Base-by-base conservation (phyloP, 208 protist species). In the Leishmania tropica region DNA sequence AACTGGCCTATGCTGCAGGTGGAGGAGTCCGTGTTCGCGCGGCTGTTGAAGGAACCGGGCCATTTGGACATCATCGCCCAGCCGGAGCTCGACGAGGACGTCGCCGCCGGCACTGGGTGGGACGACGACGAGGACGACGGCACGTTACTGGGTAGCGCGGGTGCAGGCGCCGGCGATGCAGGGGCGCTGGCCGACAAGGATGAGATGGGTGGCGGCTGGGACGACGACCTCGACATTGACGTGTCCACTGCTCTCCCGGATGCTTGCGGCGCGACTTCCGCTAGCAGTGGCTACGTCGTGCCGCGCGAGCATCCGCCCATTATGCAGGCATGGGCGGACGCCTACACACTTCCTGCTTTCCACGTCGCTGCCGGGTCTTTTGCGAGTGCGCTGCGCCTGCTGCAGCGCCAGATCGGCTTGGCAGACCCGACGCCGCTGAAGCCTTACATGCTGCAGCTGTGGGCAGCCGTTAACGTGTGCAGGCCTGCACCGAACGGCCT, bases 301-400 rank as follows among this genome's bases (percentile, higher is more conserved):
- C 92, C 90, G 5, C 88, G 87, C 28, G 88, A 89, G 47, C 91
- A 94, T 54, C 79, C 88, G 40, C 82, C 94, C 11, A 77, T 94
- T 53, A 54, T 81, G 3, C 87, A 94, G 75, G 72, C 90, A 17
- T 99, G 99, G 98, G 81, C 85, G 37, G 89, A 97, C 51, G 92
- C 88, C 65, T 98, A 94, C 77, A 87, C 76, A 31, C 79, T 97
- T 47, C 93, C 98, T 15, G 93, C 89, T 28, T 98, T 99, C 85
- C 98, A 99, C 80, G 87, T 98, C 42, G 97, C 98, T n/a, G 97
- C 98, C 17, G 98, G 98, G 15, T 94, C 95, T 2, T 99, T 99
- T 81, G 88, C 92, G 28, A 95, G 87, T 6, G 99, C 98, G 5
- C 96, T 99, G 88, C 80, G 96, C 24, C 84, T 99, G 58, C 86